These are phyloP conservation scores for Naganishia randhawae DNA, from an alignment of 768 basidiomycete species.

Conservation along the genomic window DNA sequence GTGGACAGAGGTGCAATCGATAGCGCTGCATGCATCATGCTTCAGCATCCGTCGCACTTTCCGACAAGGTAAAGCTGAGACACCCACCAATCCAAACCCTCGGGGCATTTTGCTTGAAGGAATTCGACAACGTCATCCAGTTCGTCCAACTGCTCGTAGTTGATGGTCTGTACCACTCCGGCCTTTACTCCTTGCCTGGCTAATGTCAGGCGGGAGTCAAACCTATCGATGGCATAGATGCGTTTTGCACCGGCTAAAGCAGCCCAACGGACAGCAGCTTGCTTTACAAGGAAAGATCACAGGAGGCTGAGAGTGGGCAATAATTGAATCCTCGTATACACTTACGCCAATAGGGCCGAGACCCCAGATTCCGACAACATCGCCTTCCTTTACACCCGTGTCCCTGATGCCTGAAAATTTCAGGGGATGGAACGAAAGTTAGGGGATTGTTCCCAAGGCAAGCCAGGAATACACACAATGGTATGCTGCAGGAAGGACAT, in stretches of 20 bases:
- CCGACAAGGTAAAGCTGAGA: background rate
- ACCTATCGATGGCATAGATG: constrained; percentile 67
- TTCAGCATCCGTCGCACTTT: background rate
- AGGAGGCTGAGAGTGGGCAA: background rate
- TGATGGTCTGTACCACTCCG: constrained; percentile 57
- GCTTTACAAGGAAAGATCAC: constrained; percentile 43
- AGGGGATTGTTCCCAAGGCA: background rate
- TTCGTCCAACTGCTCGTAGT: constrained; percentile 55
- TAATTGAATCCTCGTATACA: no score
- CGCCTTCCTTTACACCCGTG: constrained; percentile 66
- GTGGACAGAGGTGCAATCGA: constrained; percentile 59
- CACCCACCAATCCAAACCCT: constrained; percentile 57
- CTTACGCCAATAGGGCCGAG: constrained; percentile 58
- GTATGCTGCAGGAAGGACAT: constrained; percentile 66
- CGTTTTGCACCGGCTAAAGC: constrained; percentile 65
- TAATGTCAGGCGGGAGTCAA: constrained; percentile 57
- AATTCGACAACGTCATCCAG: constrained; percentile 57
- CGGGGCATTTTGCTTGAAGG: constrained; percentile 62
- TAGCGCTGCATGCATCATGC: constrained; percentile 10
- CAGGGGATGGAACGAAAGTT: background rate
- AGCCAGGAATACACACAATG: constrained; percentile 52
- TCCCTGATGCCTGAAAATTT: constrained; percentile 57
- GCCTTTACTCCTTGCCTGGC: constrained; percentile 37
- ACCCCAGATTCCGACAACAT: constrained; percentile 71
- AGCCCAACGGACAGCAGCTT: constrained; percentile 61